Conservation (phyloP, 352 stramenopile species). For the Phytopythium oedochilum region DNA sequence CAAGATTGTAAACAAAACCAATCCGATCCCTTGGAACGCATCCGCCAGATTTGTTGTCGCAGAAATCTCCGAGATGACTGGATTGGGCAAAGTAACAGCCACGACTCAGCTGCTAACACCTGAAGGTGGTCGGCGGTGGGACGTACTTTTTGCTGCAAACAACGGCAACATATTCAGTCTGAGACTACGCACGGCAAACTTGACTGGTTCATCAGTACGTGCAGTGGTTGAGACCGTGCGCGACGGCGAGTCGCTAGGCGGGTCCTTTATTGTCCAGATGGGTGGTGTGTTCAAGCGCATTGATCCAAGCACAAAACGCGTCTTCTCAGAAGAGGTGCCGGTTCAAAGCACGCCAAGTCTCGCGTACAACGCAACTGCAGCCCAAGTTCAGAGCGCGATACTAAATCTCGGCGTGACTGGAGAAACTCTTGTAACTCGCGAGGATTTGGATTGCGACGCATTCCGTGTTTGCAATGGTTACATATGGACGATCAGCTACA, state of each 20-base stretch:
- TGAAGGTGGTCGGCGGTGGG: constrained; percentile 65
- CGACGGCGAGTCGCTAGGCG: constrained; percentile 46
- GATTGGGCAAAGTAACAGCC: constrained; percentile 47
- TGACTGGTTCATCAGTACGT: constrained; percentile 37
- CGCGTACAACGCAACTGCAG: constrained; percentile 30
- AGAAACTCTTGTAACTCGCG: constrained; percentile 22
- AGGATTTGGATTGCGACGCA: constrained; percentile 42
- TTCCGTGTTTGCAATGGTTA: constrained; percentile 66
- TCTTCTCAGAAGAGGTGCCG: constrained; percentile 35
- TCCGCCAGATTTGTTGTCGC: constrained; percentile 14
- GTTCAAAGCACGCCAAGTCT: constrained; percentile 39
- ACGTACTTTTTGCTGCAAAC: constrained; percentile 55
- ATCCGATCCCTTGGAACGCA: constrained; percentile 55
- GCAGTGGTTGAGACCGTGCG: constrained; percentile 30
- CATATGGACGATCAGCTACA: constrained; percentile 62
- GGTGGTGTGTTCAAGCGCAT: constrained; percentile 55
- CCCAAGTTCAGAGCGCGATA: constrained; percentile 25
- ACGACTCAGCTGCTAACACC: constrained; percentile 25
- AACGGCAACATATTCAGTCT: constrained; percentile 47
- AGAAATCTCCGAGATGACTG: constrained; percentile 39
- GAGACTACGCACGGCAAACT: constrained; percentile 31
- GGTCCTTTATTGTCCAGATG: constrained; percentile 45
- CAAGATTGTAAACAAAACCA: constrained; percentile 24
- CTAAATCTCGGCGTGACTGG: constrained; percentile 39
- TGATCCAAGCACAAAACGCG: constrained; percentile 25